phyloP scores from a whole-genome alignment of 1,139 yeast genomes.

The Yamadazyma atlantica region DNA sequence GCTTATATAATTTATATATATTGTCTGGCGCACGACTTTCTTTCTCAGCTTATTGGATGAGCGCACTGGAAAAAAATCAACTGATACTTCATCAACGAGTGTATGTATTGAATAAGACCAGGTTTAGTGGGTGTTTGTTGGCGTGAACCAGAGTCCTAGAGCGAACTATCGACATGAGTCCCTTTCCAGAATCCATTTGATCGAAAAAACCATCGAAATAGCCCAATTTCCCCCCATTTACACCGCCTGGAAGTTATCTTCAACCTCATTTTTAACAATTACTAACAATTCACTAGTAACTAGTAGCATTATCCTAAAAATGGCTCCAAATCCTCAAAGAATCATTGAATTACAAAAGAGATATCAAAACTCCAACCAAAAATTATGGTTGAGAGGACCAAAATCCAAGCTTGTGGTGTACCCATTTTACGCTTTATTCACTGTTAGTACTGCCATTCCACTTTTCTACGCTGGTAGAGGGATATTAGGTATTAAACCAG shows the following conservation, averaged over 20 bases:
- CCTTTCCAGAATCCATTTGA: no score
- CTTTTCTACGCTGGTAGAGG: constrained; percentile 81
- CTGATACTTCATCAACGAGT: constrained; percentile 15
- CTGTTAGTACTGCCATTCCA: constrained; percentile 70
- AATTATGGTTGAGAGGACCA: constrained; percentile 70
- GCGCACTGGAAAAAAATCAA: constrained; percentile 10
- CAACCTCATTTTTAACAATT: no score
- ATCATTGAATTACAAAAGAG: constrained; percentile 73
- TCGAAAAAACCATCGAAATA: no score
- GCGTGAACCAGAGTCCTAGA: no score
- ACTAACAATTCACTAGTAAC: no score
- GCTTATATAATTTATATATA: no score
- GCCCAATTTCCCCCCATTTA: no score
- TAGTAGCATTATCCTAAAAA: no score
- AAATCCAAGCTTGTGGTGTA: constrained; percentile 80
- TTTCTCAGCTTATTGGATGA: constrained; percentile 12
- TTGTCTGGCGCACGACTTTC: background rate
- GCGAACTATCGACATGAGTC: no score
- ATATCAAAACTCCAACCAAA: constrained; percentile 70
- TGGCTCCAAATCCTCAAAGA: constrained; percentile 55
- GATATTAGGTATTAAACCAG: constrained; percentile 64
- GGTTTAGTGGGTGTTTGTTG: background rate
- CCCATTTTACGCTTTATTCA: constrained; percentile 87
- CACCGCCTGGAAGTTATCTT: no score
- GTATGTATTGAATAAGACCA: background rate